Base-by-base conservation (phyloP, 345 rosid species). In the Kernera saxatilis region DNA sequence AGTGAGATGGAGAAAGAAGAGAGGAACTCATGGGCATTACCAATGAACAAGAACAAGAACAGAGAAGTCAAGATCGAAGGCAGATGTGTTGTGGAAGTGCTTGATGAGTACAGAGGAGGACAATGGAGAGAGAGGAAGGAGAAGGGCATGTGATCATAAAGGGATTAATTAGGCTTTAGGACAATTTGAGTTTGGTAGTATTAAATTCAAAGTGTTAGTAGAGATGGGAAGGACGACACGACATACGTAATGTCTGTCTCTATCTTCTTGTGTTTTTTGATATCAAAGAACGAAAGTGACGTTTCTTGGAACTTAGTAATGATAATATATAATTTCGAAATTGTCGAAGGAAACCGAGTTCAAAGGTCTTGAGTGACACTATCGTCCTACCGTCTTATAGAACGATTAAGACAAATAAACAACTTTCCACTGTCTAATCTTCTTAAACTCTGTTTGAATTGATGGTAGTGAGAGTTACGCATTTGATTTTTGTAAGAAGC, bases 211-310 rank as follows among this genome's bases (percentile, higher is more conserved):
- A 73, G 72, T 74, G 72, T 67, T 58, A 59, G 54, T 48, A 37
- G 67, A 66, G 72, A 58, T 74, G 55, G 48, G 59, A 48, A 73
- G 6, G 26, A 58, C 54, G 51, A 58, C 18, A 58, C 4, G 69
- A 74, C 69, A 67, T 17, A 41, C 32, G 27, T 50, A 27, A 61
- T 61, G 63, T 40, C 13, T 25, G 78, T 75, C 73, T 67, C 73
- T 67, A 59, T 67, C 78, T 74, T 59, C 63, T 73, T 74, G 62
- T 67, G 61, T 46, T 15, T 57, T 67, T 58, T 67, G 69, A 29
- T 59, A 30, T 41, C 54, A 59, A 67, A 50, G 25, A 49, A 50
- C n/a, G 54, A 67, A 59, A 74, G 54, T 59, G 73, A 67, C 49
- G 13, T 74, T 39, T 66, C 67, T 65, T 66, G 77, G n/a, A 56